Evolutionary conservation across 2,329 filamentous ascomycete genomes (phyloP), one percentile per base, ranked within the genome.

Genomic region (Diaporthe velutina): DNA sequence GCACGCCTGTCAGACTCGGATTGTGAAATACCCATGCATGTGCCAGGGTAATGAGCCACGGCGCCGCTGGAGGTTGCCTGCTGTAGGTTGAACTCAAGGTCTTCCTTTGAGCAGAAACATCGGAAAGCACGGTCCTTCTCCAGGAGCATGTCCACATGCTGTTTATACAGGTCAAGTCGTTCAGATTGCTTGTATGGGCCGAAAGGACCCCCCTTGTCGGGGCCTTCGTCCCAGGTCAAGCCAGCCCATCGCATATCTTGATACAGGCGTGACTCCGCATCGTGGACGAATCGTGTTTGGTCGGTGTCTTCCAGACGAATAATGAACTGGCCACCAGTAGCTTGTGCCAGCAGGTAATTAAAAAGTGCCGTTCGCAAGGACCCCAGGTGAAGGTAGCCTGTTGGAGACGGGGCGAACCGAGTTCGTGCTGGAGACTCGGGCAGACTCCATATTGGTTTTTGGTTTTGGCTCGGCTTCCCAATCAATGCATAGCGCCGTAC

Each of bases 271-370:
- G 92, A 83, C 82, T 98, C 95, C 1, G 97, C 95, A 80, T 93
- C 95, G 0, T 88, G 84, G 5, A 98, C 91, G 12, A 96, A 93
- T 75, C 97, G 92, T 85, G 93, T 95, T 88, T 95, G 94, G 84
- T 98, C 97, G 6, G 97, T 99, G 83, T 99, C 97, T 85, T 99
- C 97, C 77, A 99, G 92, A 13, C 97, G 92, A 67, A 99, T 86
- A 15, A 99, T 85, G 80, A 99, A 99, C 82, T 98, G 93, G 9
- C 97, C 97, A 6, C 93, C 93, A 0, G 97, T 98, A 3, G 93
- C 91, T 80, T 93, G 94, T 0, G 97, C 96, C n/a, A 98, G 88
- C 6, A 99, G 86, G 78, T 96, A 98, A 80, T 98, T 98, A 86
- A 95, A 98, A n/a, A 99, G 85, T 0, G 97, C 97, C 0, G 97